Conservation (phyloP, 495 filamentous ascomycete species). For the Hyaloscypha variabilis region DNA sequence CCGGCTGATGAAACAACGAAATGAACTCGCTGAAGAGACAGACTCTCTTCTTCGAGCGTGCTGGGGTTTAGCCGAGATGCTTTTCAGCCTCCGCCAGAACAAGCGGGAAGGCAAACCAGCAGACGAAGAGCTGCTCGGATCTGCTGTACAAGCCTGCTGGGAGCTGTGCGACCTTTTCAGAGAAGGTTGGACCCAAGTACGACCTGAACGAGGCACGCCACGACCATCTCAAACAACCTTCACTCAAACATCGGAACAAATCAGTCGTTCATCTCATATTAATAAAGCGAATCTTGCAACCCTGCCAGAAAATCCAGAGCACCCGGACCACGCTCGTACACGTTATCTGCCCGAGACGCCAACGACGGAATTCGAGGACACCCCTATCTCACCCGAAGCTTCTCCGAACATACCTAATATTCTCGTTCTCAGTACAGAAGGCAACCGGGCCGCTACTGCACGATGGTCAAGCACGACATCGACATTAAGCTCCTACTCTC, state of each 20-base stretch:
- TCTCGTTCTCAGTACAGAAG: constrained; percentile 73
- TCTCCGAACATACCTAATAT: constrained; percentile 79
- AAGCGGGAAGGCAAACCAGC: constrained; percentile 69
- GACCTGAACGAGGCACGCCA: constrained; percentile 85
- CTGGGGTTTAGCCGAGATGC: constrained; percentile 91
- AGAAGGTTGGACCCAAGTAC: constrained; percentile 89
- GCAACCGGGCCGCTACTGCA: constrained; percentile 44
- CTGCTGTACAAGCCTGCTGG: constrained; percentile 92
- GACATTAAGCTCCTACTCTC: constrained; percentile 72
- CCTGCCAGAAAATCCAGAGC: constrained; percentile 31
- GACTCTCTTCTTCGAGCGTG: constrained; percentile 83
- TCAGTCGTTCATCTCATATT: constrained; percentile 29
- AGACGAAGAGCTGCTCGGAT: constrained; percentile 82
- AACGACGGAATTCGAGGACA: constrained; percentile 91
- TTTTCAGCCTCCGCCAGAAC: constrained; percentile 88
- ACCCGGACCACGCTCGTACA: constrained; percentile 16
- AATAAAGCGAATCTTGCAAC: constrained; percentile 26
- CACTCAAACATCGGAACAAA: constrained; percentile 49
- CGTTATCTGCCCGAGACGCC: constrained; percentile 74
- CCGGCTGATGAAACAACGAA: constrained; percentile 90
- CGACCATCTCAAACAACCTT: constrained; percentile 79
- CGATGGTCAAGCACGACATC: constrained; percentile 79
- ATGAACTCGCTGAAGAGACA: constrained; percentile 73
- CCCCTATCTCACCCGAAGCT: constrained; percentile 71
- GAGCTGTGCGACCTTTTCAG: constrained; percentile 93